A percentile compares a stretch with the other conserved stretches of the same genome.
These are phyloP conservation scores for Bassia scoparia DNA, from an alignment of 148 eudicot genomes.

Conservation along the genomic window DNA sequence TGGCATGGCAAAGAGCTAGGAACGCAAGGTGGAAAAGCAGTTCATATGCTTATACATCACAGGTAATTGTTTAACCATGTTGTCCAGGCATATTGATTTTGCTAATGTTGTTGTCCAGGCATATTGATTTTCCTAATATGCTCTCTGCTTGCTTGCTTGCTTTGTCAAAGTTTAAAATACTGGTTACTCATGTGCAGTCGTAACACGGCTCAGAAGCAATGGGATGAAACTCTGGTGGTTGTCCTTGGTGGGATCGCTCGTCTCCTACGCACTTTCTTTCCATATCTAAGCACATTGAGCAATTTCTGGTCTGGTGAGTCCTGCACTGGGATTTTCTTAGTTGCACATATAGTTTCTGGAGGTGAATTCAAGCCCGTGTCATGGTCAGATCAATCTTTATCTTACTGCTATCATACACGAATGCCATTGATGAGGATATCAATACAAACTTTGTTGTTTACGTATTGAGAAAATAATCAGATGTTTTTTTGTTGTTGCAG, in stretches of 20 bases:
- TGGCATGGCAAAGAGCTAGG: conserved; percentile 99
- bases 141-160: background rate
- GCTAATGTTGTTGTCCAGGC: too few species aligned
- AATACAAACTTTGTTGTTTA: background rate
- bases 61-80: conserved; percentile 46
- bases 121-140: background rate
- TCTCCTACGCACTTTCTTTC: conserved; percentile 75
- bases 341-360: background rate
- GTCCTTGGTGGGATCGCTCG: conserved; percentile 90
- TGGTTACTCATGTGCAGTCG: conserved; percentile 51
- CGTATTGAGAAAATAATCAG: conserved; percentile 10
- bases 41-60: conserved; percentile 99
- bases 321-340: background rate
- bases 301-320: conserved; percentile 84
- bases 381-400: background rate
- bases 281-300: conserved; percentile 62
- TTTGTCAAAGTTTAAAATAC: background rate
- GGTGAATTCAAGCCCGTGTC: background rate
- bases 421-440: background rate
- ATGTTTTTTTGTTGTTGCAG: conserved; percentile 37
- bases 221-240: conserved; percentile 98
- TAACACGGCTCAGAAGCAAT: conserved; percentile 97
- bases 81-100: background rate
- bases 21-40: conserved; percentile 92
- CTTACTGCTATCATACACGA: background rate